Percentiles rank a stretch among this genome's conserved stretches.
phyloP scores from a whole-genome alignment of 371 early-diverging fungal species.

The Mortierella sp. region DNA sequence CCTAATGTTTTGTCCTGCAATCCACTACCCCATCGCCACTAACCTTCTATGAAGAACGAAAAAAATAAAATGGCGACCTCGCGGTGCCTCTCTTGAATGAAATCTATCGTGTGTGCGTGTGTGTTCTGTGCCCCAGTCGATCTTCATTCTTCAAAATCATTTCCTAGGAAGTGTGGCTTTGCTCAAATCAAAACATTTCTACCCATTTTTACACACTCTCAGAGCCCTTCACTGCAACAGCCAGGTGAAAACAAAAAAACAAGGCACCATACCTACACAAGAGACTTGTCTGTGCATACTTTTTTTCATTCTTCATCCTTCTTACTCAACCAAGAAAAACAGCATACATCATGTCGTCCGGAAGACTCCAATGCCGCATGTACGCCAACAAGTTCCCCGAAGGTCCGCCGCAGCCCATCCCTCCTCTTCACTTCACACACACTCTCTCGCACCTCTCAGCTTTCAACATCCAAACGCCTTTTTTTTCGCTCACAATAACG shows the following conservation, averaged over 20 bases:
- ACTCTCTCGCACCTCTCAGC: not conserved
- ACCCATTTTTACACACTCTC: not conserved
- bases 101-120: not conserved
- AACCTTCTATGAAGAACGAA: not conserved
- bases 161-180: slow-evolving; percentile 16
- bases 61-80: not conserved
- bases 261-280: slow-evolving; percentile 1
- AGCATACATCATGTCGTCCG: slow-evolving; percentile 54
- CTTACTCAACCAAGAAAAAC: not conserved
- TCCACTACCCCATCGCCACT: not conserved
- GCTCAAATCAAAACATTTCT: slow-evolving; percentile 23
- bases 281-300: not conserved
- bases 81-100: not conserved
- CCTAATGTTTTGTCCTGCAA: slow-evolving; percentile 11
- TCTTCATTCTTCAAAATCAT: not conserved
- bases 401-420: slow-evolving; percentile 30
- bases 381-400: slow-evolving; percentile 97
- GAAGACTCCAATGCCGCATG: slow-evolving; percentile 85
- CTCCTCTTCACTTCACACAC: not conserved
- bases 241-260: not conserved
- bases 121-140: not conserved
- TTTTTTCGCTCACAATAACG: not conserved
- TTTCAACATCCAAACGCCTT: too few species aligned
- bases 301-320: not conserved
- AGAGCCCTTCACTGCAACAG: not conserved